Conservation (phyloP, 495 filamentous ascomycete genomes). For the Aspergillus avenaceus region DNA sequence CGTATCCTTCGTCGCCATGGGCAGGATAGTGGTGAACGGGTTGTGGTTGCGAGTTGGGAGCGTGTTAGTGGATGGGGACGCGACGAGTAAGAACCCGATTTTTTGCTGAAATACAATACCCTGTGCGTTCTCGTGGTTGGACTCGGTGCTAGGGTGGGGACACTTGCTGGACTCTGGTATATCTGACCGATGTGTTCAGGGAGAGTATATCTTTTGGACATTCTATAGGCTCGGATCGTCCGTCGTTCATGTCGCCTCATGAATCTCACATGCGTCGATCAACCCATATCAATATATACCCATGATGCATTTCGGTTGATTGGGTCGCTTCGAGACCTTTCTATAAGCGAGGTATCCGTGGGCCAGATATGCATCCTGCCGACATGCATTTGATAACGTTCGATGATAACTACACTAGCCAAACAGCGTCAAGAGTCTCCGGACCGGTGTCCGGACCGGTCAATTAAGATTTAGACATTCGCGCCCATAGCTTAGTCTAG, state of each 20-base stretch:
- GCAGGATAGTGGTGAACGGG: slow-evolving; percentile 8
- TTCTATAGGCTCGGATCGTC: too few relatives aligned
- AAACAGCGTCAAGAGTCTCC: too few relatives aligned
- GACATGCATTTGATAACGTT: not conserved
- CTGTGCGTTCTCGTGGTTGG: too few relatives aligned
- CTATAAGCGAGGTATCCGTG: not conserved
- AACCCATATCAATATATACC: too few relatives aligned
- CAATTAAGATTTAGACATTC: not conserved
- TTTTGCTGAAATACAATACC: too few relatives aligned
- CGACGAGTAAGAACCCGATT: not conserved
- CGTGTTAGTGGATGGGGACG: slow-evolving; percentile 3
- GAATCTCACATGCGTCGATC: too few relatives aligned
- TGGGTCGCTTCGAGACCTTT: not conserved
- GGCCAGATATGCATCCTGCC: not conserved
- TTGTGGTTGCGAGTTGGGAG: slow-evolving; percentile 4
- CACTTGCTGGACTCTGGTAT: too few relatives aligned
- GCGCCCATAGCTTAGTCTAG: not conserved
- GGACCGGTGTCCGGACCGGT: slow-evolving; percentile 1
- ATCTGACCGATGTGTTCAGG: too few relatives aligned
- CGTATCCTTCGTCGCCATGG: slow-evolving; percentile 10
- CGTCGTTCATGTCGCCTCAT: too few relatives aligned
- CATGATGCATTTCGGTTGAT: too few relatives aligned
- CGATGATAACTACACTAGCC: not conserved
- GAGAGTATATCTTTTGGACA: too few relatives aligned
- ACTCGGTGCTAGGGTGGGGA: too few relatives aligned